These are phyloP conservation scores for Fraxinus quadrangulata DNA, from an alignment of 257 asterid species.

Conservation along the genomic window DNA sequence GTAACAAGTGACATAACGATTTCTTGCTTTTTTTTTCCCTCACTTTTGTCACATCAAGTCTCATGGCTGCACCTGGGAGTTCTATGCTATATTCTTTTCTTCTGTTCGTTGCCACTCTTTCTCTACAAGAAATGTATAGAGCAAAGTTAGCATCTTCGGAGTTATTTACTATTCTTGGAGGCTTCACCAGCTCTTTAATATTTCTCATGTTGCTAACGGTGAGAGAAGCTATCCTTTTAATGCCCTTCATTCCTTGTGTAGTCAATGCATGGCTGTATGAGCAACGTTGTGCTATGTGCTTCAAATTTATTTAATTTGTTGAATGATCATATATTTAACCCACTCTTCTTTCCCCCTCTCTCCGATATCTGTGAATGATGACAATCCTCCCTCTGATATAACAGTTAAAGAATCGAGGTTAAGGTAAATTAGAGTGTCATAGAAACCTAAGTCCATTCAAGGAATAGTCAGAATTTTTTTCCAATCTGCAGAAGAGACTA, in stretches of 20 bases:
- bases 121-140: constrained; percentile 82
- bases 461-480: background rate
- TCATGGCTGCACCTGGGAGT: constrained; percentile 85
- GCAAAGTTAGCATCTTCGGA: constrained; percentile 83
- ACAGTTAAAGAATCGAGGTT: background rate
- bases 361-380: background rate
- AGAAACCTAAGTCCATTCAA: background rate
- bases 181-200: constrained; percentile 80
- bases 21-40: background rate
- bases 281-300: background rate
- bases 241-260: background rate
- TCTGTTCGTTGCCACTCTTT: constrained; percentile 68
- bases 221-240: constrained; percentile 26
- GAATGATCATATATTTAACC: background rate
- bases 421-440: background rate
- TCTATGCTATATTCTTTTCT: constrained; percentile 85
- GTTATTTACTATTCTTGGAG: constrained; percentile 90
- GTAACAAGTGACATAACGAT: constrained; percentile 6
- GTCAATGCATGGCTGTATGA: constrained; percentile 3
- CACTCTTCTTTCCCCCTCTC: background rate
- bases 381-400: background rate
- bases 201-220: constrained; percentile 77
- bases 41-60: constrained; percentile 16
- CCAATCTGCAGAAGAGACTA: background rate
- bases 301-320: constrained; percentile 2